Base-by-base conservation (phyloP, 2,329 filamentous ascomycete species). In the Lanzia echinophila region DNA sequence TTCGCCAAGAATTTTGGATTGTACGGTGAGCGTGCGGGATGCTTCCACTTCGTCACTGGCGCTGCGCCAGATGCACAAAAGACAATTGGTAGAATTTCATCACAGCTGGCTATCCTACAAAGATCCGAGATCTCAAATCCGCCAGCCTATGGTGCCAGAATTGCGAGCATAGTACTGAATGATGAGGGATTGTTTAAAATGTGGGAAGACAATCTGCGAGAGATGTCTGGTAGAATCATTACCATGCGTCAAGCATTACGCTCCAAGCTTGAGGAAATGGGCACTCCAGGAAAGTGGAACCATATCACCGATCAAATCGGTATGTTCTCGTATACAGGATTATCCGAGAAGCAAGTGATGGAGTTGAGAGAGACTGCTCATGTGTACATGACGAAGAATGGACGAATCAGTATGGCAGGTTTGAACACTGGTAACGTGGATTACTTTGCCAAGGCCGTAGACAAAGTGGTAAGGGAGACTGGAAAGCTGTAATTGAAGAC, bases 271-370 rank as follows among this genome's bases (percentile, higher is more conserved):
- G 92, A 97, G 73, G 82, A 84, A 67, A 79, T 92, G 56, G 83
- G 82, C 31, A 96, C 94, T 0, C 92, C 92, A 0, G 92, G 92
- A 32, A 87, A 81, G 13, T 99, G 94, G 94, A 89, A 91, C 68
- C 94, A 99, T 74, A 95, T 99, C 70, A 96, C 91, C 15, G 88
- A 95, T 66, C 94, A 99, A 79, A 99, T 99, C 68, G 94, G 94
- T 75, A 99, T 99, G 94, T 99, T 99, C 75, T 92, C 86, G 71
- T 99, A 95, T 71, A 95, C 89, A 1, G 89, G 89, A 12, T 73
- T 95, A 69, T 80, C 71, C 12, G 87, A 90, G 73, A 69, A 80
- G 58, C 88, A 94, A 69, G 88, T 92, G 7, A 63, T 79, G 62
- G 83, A 82, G 72, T 74, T 94, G 58, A 79, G 85, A 50, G 76